Conservation (phyloP, 139 green algal species). For the Auxenochlorella pyrenoidosa region DNA sequence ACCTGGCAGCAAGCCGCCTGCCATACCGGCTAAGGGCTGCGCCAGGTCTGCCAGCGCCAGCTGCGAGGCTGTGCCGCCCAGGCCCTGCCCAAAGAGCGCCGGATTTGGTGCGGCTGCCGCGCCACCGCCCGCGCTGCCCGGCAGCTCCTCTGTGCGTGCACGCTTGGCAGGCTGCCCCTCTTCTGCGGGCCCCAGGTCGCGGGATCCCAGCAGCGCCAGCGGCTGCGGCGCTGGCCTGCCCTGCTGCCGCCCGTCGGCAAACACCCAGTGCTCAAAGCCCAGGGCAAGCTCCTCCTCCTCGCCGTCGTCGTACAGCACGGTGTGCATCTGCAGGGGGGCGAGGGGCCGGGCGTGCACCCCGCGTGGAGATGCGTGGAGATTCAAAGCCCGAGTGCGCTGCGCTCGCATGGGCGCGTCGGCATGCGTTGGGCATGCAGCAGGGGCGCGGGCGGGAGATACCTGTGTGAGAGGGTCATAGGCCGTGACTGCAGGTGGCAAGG, state of each 20-base stretch:
- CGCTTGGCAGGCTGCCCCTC: not conserved
- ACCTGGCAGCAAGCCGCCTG: not conserved
- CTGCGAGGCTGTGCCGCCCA: not conserved
- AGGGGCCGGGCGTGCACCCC: no score
- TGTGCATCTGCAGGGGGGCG: not conserved
- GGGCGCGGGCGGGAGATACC: no score
- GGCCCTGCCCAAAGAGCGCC: not conserved
- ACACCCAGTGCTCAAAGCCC: conserved; percentile 3
- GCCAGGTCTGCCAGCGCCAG: not conserved
- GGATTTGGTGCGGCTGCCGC: no score
- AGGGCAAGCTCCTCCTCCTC: conserved; percentile 4
- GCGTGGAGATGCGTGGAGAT: not conserved
- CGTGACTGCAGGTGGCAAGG: not conserved
- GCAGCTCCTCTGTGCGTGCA: not conserved
- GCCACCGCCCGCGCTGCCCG: not conserved
- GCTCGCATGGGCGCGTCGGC: no score
- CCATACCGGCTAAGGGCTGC: not conserved
- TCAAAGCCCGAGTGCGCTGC: no score
- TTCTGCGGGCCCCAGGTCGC: not conserved
- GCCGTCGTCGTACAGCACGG: conserved; percentile 14
- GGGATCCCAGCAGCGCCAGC: not conserved
- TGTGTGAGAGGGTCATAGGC: not conserved
- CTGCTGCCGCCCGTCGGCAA: not conserved
- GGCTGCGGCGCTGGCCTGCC: not conserved
- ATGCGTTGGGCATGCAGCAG: no score